phyloP scores from a whole-genome alignment of 345 rosid genomes.

The Gossypium thurberi region DNA sequence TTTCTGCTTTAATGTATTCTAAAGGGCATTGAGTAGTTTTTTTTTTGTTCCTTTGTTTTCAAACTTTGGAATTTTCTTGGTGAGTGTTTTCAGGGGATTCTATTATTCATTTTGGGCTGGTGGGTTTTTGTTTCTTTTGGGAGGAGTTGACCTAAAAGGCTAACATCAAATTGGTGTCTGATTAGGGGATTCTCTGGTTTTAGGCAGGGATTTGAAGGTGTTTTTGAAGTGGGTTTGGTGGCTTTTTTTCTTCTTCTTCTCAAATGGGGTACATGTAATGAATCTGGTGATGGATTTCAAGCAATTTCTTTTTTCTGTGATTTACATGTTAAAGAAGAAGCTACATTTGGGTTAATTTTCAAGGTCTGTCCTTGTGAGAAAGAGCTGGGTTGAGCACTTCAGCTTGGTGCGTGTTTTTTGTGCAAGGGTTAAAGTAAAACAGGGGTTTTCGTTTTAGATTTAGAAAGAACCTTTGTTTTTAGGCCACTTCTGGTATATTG shows the following conservation, averaged over 20 bases:
- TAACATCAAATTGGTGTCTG: slow-evolving; percentile 12
- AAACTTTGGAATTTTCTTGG: slow-evolving; percentile 30
- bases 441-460: slow-evolving; percentile 17
- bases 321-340: slow-evolving; percentile 9
- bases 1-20: slow-evolving; percentile 18
- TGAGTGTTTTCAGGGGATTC: slow-evolving; percentile 17
- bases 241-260: slow-evolving; percentile 3
- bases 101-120: not conserved
- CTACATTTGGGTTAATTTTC: slow-evolving; percentile 22
- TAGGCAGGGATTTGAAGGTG: not conserved
- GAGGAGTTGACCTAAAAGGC: slow-evolving; percentile 37
- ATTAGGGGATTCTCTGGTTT: slow-evolving; percentile 18
- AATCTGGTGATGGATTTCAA: slow-evolving; percentile 8
- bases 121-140: slow-evolving; percentile 4
- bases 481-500: not conserved
- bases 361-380: not conserved
- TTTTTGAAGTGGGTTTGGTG: slow-evolving; percentile 26
- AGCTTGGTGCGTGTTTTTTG: slow-evolving; percentile 5
- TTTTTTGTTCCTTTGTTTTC: slow-evolving; percentile 23
- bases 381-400: slow-evolving; percentile 1
- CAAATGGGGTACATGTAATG: slow-evolving; percentile 7
- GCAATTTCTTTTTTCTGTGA: slow-evolving; percentile 19
- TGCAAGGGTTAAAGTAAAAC: not conserved
- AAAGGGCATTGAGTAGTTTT: slow-evolving; percentile 20
- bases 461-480: not conserved